These are phyloP conservation scores for Hemileccinum rubropunctum DNA, from an alignment of 768 basidiomycete species.

Conservation along the genomic window DNA sequence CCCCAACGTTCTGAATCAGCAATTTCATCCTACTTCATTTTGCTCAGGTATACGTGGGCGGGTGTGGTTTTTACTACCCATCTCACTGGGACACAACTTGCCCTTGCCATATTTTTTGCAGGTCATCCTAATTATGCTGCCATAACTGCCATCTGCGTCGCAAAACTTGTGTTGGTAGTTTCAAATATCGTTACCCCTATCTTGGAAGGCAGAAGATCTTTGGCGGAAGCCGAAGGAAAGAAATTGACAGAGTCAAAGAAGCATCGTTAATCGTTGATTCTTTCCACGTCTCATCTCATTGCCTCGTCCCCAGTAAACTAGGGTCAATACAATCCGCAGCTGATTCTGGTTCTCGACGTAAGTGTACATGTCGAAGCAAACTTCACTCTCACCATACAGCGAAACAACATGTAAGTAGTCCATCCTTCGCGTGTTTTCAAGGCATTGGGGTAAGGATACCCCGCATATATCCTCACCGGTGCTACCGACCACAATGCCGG, in stretches of 20 bases:
- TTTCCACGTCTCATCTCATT: neutral
- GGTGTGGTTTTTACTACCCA: slow-evolving; percentile 47
- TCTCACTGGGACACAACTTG: slow-evolving; percentile 1
- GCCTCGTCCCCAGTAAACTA: slow-evolving; percentile 3
- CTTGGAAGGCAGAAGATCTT: slow-evolving; percentile 57
- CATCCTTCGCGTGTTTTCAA: too few species aligned
- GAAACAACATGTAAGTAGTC: neutral
- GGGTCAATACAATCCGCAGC: slow-evolving; percentile 1
- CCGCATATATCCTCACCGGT: too few species aligned
- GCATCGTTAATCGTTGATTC: slow-evolving; percentile 43
- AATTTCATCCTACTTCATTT: slow-evolving; percentile 73
- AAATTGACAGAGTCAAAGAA: slow-evolving; percentile 49
- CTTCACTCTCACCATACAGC: neutral
- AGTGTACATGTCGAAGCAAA: neutral
- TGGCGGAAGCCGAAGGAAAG: slow-evolving; percentile 17
- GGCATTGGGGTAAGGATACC: too few species aligned
- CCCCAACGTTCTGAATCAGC: too few species aligned
- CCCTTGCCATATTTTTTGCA: slow-evolving; percentile 23
- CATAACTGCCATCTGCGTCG: slow-evolving; percentile 80
- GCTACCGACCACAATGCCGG: too few species aligned
- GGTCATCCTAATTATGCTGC: slow-evolving; percentile 84
- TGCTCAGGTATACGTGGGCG: slow-evolving; percentile 71
- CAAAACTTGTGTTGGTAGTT: slow-evolving; percentile 76
- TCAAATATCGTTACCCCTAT: slow-evolving; percentile 81
- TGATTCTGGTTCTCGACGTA: neutral